Conservation (phyloP, 441 rosid genomes). For the Euphorbia corollata region DNA sequence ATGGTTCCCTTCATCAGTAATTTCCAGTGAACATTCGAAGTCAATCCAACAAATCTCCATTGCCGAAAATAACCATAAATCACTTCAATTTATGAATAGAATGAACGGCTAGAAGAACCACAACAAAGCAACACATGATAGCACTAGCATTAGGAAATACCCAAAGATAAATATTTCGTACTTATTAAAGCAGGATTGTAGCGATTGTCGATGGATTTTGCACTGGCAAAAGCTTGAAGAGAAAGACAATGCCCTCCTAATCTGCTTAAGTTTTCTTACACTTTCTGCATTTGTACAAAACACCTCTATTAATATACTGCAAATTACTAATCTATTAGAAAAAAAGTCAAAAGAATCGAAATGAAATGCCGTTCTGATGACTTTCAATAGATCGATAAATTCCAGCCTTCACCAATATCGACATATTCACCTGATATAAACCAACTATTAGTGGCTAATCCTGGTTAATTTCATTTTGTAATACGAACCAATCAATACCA, state of each 20-base stretch:
- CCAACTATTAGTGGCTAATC: too few species aligned
- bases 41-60: not conserved
- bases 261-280: constrained; percentile 58
- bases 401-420: too few species aligned
- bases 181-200: constrained; percentile 70
- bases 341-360: too few species aligned
- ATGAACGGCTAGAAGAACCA: not conserved
- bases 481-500: too few species aligned
- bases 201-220: constrained; percentile 42
- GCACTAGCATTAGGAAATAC: not conserved
- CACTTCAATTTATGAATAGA: not conserved
- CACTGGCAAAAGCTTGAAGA: constrained; percentile 68
- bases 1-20: not conserved
- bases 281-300: too few species aligned
- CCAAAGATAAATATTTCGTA: constrained; percentile 13
- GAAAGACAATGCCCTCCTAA: constrained; percentile 82
- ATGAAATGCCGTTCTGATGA: too few species aligned
- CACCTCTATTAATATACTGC: too few species aligned
- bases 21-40: not conserved
- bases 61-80: not conserved
- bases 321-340: too few species aligned
- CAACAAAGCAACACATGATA: not conserved
- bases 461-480: too few species aligned
- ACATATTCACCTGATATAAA: too few species aligned
- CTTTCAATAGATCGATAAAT: too few species aligned